Percentiles rank a stretch among this genome's conserved stretches.
Conservation (phyloP, 306 rosid genomes). For the Rosa chinensis region DNA sequence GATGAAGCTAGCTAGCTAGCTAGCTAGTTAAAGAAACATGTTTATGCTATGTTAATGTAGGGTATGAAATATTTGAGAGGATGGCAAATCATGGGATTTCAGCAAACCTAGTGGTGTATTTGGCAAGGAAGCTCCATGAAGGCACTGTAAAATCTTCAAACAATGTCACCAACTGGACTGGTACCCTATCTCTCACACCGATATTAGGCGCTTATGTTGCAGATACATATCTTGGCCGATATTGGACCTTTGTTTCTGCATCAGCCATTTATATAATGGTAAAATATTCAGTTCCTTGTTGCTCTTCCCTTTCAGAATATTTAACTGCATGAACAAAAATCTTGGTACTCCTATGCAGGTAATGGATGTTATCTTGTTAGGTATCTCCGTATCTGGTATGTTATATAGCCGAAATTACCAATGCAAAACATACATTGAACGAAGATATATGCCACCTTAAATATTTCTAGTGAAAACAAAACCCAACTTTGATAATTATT, state of each 20-base stretch:
- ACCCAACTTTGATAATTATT: no score
- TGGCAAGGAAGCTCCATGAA: slow-evolving; percentile 62
- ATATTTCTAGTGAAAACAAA: no score
- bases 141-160: slow-evolving; percentile 71
- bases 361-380: no score
- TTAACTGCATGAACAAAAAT: neutral
- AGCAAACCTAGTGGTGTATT: slow-evolving; percentile 61
- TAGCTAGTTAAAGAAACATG: neutral
- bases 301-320: neutral
- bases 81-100: slow-evolving; percentile 80
- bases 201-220: slow-evolving; percentile 65
- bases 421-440: no score
- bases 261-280: slow-evolving; percentile 60
- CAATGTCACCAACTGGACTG: slow-evolving; percentile 70
- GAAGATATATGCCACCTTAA: no score
- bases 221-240: slow-evolving; percentile 64
- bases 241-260: slow-evolving; percentile 59
- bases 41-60: slow-evolving; percentile 20
- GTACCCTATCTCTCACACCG: slow-evolving; percentile 69
- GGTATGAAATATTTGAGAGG: slow-evolving; percentile 76
- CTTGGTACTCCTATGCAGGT: neutral
- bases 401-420: no score
- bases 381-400: no score
- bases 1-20: neutral
- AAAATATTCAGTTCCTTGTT: neutral